phyloP scores from a whole-genome alignment of 78 protist genomes.

The Guillardia theta region DNA sequence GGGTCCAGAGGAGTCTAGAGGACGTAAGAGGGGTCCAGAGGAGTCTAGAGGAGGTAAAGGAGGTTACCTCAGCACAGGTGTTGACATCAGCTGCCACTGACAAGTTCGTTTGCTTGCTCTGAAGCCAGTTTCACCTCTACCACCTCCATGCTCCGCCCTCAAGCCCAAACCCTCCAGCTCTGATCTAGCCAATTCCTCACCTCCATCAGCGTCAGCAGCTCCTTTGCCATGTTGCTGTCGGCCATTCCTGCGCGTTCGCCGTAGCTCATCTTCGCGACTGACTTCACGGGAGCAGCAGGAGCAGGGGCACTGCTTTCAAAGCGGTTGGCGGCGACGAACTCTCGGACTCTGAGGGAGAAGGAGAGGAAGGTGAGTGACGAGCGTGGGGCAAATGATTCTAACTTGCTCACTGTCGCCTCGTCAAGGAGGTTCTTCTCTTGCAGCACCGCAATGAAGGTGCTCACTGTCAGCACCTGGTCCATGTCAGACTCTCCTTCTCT shows the following conservation, averaged over 20 bases:
- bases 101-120: neutral
- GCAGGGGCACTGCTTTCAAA: neutral
- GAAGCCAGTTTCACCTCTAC: too few species aligned
- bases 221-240: neutral
- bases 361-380: too few species aligned
- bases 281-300: neutral
- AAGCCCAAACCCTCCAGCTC: too few species aligned
- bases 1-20: neutral
- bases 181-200: too few species aligned
- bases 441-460: neutral
- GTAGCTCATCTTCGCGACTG: slow-evolving; percentile 32
- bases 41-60: neutral
- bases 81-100: neutral
- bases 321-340: neutral
- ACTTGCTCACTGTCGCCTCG: neutral
- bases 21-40: neutral
- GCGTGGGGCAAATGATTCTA: neutral
- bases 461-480: neutral
- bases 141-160: too few species aligned
- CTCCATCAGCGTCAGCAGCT: slow-evolving; percentile 26
- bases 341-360: neutral
- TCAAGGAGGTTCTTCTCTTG: neutral
- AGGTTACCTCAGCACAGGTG: neutral
- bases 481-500: neutral
- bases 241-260: slow-evolving; percentile 61